Percentiles rank a stretch among this genome's conserved stretches.
phyloP scores from a whole-genome alignment of 2,329 filamentous ascomycete species.

The Fusarium chuoi region DNA sequence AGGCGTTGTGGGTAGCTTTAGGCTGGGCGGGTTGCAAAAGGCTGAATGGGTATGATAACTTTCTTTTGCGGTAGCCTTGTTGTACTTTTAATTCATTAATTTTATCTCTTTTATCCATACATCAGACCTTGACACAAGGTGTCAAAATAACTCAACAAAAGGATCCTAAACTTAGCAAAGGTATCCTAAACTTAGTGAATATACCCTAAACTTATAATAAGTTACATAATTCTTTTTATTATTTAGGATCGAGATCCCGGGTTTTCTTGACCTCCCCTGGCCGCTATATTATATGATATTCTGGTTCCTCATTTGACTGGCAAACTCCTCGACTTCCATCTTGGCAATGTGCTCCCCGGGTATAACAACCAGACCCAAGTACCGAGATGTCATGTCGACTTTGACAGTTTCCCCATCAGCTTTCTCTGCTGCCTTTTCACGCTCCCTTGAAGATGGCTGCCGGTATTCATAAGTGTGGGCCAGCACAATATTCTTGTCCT shows the following conservation, averaged over 20 bases:
- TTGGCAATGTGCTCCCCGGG: slow-evolving; percentile 86
- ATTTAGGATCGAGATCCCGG: not conserved
- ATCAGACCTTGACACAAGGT: not conserved
- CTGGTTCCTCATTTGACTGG: slow-evolving; percentile 59
- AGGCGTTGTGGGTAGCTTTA: slow-evolving; percentile 44
- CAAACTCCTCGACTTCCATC: slow-evolving; percentile 86
- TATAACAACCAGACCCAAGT: slow-evolving; percentile 88
- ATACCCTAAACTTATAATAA: not conserved
- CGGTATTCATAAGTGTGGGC: slow-evolving; percentile 90
- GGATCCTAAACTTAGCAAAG: not conserved
- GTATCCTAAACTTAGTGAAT: not conserved
- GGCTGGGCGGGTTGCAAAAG: slow-evolving; percentile 38
- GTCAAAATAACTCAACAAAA: not conserved
- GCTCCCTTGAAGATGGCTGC: slow-evolving; percentile 67
- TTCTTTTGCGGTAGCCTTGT: slow-evolving; percentile 38
- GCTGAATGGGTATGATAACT: slow-evolving; percentile 37
- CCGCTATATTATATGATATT: slow-evolving; percentile 15
- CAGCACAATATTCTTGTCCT: slow-evolving; percentile 92
- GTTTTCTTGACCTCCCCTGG: not conserved
- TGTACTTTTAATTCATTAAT: slow-evolving; percentile 46
- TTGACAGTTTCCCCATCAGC: slow-evolving; percentile 58
- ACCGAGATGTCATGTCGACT: slow-evolving; percentile 83
- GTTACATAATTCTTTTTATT: not conserved
- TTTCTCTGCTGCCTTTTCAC: slow-evolving; percentile 51
- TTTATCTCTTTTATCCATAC: slow-evolving; percentile 24